Percentiles rank a stretch among this genome's conserved stretches.
These are phyloP conservation scores for Saitozyma sp. DNA, from an alignment of 768 basidiomycete genomes.

Conservation along the genomic window DNA sequence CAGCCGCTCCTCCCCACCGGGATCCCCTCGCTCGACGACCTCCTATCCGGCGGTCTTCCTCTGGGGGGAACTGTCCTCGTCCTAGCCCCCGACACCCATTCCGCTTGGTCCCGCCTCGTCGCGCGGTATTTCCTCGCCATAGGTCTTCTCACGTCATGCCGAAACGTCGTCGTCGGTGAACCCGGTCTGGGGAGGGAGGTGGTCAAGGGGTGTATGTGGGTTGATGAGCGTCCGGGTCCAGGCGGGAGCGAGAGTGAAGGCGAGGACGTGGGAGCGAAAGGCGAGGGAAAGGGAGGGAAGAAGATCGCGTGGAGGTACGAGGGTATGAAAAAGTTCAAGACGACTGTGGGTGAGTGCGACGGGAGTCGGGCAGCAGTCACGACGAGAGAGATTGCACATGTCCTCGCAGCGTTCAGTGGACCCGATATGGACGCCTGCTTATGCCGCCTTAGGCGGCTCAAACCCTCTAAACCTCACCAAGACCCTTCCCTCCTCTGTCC, in stretches of 20 bases:
- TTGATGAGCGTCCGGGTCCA: conserved; percentile 49
- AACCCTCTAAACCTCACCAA: conserved; percentile 27
- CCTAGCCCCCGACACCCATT: conserved; percentile 81
- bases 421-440: not conserved
- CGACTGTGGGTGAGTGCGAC: conserved; percentile 61
- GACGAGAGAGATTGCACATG: not conserved
- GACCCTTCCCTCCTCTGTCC: conserved; percentile 31
- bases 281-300: conserved; percentile 60
- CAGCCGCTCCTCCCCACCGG: conserved; percentile 67
- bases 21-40: conserved; percentile 88
- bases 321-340: conserved; percentile 86
- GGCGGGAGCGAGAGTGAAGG: conserved; percentile 50
- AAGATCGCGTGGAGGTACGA: conserved; percentile 99
- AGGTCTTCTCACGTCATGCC: conserved; percentile 72
- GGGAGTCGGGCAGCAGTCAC: no score
- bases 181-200: conserved; percentile 59
- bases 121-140: conserved; percentile 88
- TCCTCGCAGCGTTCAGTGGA: not conserved
- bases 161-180: conserved; percentile 66
- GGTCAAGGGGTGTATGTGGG: conserved; percentile 79
- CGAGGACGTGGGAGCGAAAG: conserved; percentile 49
- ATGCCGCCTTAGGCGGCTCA: conserved; percentile 4
- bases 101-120: conserved; percentile 78
- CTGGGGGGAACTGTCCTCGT: conserved; percentile 71
- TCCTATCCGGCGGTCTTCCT: conserved; percentile 81